phyloP scores from a whole-genome alignment of 306 rosid genomes.

The Alnus glutinosa region DNA sequence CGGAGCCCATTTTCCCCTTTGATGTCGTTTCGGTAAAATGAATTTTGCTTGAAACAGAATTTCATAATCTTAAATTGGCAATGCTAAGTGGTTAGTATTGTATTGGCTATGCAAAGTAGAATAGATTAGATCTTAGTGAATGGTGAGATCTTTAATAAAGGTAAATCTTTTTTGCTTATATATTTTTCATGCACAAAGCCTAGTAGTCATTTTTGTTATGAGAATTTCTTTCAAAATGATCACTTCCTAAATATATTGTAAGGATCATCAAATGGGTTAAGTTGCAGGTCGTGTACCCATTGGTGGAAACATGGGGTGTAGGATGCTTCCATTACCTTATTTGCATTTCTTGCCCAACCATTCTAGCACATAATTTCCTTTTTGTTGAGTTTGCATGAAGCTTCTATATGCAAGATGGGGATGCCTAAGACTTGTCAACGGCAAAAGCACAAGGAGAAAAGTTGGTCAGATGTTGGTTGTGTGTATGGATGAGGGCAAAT shows the following conservation, averaged over 20 bases:
- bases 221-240: background rate
- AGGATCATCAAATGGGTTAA: background rate
- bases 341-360: background rate
- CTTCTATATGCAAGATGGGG: background rate
- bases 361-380: background rate
- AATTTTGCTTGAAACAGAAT: background rate
- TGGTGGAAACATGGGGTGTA: background rate
- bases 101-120: background rate
- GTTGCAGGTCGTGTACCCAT: background rate
- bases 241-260: background rate
- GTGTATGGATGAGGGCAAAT: too few relatives aligned
- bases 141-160: background rate
- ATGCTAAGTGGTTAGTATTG: background rate
- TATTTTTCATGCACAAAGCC: background rate
- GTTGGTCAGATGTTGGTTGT: too few relatives aligned
- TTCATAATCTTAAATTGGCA: background rate
- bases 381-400: background rate
- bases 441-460: too few relatives aligned
- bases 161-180: background rate
- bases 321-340: background rate
- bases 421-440: too few relatives aligned
- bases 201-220: background rate
- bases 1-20: background rate
- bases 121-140: background rate
- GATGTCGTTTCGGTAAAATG: background rate